Evolutionary conservation across 2,329 filamentous ascomycete species (phyloP), one percentile per base, ranked within the genome.

Genomic region (Pseudogymnoascus destructans): DNA sequence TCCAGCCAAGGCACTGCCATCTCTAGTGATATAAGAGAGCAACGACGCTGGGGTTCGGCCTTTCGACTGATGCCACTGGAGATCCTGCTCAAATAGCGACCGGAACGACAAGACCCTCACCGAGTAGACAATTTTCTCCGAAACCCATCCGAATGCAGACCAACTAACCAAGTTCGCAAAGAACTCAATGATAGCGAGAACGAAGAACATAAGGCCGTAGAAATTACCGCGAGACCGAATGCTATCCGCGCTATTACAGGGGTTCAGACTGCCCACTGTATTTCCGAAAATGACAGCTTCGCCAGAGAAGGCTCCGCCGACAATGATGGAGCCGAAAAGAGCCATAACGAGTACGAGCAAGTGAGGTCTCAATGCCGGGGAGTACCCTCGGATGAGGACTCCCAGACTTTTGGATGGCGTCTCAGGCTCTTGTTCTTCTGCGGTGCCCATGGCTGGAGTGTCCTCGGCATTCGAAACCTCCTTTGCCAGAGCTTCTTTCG

Each of bases 1-100:
- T 0, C 81, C 83, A 46, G 81, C 82, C 21, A 90, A 71, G 0
- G 83, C 79, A 27, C 81, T 82, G 2, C 81, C 80, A 66, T 90
- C 86, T 35, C 78, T 80, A 2, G 85, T 89, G 62, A 90, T 85
- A 63, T 83, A 79, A 0, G 81, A 81, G 1, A 89, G 73, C 5
- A 90, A 72, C 13, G 75, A 72, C 0, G 80, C 76, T 0, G 86
- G 83, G 0, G 77, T 84, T 21, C 84, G 77, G 6, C 76, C 77
- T 25, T 80, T 76, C 0, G 84, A 84, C 67, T 89, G 80, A 64
- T 89, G 86, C 85, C 85, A 89, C 59, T 85, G 76, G 32, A 86
- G 71, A 60, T 82, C 80, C 68, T 87, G 84, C 60, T 81, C 74
- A 56, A 86, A 78, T 1, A 87, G 69, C 0, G 83, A 81, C 3